Evolutionary conservation across 1,139 yeast species (phyloP).

Genomic region (Blastobotrys persicus): DNA sequence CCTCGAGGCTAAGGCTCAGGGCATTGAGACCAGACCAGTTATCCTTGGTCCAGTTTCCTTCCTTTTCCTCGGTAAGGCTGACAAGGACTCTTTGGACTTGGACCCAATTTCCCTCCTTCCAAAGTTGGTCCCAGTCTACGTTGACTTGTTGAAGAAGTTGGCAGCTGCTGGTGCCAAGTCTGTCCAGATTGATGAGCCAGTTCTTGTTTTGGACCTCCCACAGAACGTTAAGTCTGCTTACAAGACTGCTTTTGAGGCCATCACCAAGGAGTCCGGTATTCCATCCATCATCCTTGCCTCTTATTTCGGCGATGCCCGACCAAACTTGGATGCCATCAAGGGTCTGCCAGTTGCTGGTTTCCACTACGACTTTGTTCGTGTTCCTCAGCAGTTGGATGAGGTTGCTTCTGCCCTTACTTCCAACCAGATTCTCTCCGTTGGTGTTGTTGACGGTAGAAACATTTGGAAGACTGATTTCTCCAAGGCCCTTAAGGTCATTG

Average conservation of each 20-base stretch:
- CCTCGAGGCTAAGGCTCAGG: conserved; percentile 95
- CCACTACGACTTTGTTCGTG: conserved; percentile 96
- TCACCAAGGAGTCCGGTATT: conserved; percentile 59
- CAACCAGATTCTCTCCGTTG: conserved; percentile 84
- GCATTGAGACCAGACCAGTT: conserved; percentile 96
- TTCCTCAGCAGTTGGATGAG: conserved; percentile 91
- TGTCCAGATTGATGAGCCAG: conserved; percentile 97
- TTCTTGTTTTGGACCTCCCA: conserved; percentile 90
- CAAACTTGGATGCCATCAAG: conserved; percentile 87
- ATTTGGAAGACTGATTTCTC: conserved; percentile 97
- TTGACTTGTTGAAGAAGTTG: conserved; percentile 80
- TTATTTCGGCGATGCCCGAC: conserved; percentile 97
- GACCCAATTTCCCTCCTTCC: conserved; percentile 87
- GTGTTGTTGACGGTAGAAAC: conserved; percentile 98
- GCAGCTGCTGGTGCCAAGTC: conserved; percentile 92
- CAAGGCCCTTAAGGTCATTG: conserved; percentile 76
- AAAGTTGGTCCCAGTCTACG: conserved; percentile 89
- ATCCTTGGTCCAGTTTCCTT: conserved; percentile 94
- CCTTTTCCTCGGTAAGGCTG: conserved; percentile 95
- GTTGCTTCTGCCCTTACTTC: conserved; percentile 63
- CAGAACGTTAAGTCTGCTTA: conserved; percentile 77
- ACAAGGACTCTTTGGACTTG: conserved; percentile 93
- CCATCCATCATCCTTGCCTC: conserved; percentile 84
- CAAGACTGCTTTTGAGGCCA: conserved; percentile 78
- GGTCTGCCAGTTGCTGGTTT: conserved; percentile 89